A percentile compares a stretch with the other conserved stretches of the same genome.
Conservation (phyloP, 805 yeast species). For the Wickerhamomyces tratensis region DNA sequence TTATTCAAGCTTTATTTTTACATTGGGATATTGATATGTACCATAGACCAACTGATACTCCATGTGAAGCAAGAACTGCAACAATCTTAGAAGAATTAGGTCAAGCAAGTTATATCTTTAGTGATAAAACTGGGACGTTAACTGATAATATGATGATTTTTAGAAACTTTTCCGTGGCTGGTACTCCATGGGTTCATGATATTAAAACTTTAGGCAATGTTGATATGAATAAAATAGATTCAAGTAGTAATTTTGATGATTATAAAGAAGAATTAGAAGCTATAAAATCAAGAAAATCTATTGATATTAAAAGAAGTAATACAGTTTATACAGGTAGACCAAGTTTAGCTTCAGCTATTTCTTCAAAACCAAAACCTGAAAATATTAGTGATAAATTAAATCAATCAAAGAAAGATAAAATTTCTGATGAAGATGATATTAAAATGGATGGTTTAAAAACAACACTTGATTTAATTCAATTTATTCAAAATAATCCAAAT, state of each 20-base stretch:
- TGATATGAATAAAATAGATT: conserved; percentile 13
- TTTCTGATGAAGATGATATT: background rate
- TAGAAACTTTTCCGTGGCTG: conserved; percentile 79
- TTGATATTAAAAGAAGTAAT: conserved; percentile 30
- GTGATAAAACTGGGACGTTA: conserved; percentile 95
- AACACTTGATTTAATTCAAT: conserved; percentile 57
- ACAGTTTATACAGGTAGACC: conserved; percentile 43
- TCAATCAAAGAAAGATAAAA: background rate
- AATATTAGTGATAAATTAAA: background rate
- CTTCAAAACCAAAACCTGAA: background rate
- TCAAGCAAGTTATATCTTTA: conserved; percentile 88
- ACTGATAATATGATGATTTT: conserved; percentile 94
- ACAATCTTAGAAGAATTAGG: conserved; percentile 94
- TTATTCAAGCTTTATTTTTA: conserved; percentile 70
- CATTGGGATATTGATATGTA: conserved; percentile 96
- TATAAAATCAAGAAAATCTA: conserved; percentile 19
- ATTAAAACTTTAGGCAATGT: conserved; percentile 25
- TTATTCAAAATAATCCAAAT: conserved; percentile 64
- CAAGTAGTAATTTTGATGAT: conserved; percentile 7
- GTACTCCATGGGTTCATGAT: conserved; percentile 85
- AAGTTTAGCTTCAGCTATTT: conserved; percentile 39
- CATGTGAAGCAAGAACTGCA: conserved; percentile 92
- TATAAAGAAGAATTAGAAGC: background rate
- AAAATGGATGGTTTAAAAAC: conserved; percentile 28
- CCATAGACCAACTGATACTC: conserved; percentile 72